phyloP scores from a whole-genome alignment of 73 alveolate species.

The Paramecium primaurelia region DNA sequence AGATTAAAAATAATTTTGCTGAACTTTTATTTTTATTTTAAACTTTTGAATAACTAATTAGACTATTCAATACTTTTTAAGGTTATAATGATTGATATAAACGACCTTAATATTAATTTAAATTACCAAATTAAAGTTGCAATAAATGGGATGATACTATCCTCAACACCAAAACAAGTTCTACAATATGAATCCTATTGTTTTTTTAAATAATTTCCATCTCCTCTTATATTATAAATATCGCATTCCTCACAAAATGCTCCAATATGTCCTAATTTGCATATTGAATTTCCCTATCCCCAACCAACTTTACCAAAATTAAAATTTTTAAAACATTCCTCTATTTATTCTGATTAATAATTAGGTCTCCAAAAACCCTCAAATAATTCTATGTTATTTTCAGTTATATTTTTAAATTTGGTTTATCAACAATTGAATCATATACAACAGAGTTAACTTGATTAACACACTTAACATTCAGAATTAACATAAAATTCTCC shows the following conservation, averaged over 20 bases:
- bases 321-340: not conserved
- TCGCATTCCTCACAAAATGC: conserved; percentile 60
- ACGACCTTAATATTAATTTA: not conserved
- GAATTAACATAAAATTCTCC: not conserved
- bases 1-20: not conserved
- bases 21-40: too few species aligned
- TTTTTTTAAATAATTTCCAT: not conserved
- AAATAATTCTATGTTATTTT: not conserved
- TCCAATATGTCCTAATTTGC: conserved; percentile 29
- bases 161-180: not conserved
- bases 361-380: not conserved
- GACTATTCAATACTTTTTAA: not conserved
- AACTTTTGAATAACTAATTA: not conserved
- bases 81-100: not conserved
- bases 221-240: not conserved
- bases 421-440: not conserved
- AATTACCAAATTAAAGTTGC: not conserved
- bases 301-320: not conserved
- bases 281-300: not conserved
- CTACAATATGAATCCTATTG: not conserved
- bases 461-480: not conserved
- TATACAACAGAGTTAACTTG: not conserved
- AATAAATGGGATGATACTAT: not conserved
- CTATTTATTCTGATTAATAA: not conserved
- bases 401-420: not conserved